phyloP scores from a whole-genome alignment of 768 basidiomycete genomes.

The Auriscalpium orientale region DNA sequence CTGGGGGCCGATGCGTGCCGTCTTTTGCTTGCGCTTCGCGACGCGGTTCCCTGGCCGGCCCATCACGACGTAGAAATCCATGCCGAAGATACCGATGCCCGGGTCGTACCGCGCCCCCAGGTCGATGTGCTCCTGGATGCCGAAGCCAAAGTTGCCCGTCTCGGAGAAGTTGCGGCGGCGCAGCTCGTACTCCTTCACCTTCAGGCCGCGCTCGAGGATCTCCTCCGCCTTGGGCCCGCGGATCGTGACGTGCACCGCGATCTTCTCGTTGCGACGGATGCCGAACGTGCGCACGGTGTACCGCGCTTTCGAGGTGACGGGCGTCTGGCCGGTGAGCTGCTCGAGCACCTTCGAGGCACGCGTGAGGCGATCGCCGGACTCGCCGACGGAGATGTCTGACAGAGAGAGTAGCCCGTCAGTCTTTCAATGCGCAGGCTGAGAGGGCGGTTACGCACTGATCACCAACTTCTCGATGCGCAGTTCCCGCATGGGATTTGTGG shows the following conservation, averaged over 20 bases:
- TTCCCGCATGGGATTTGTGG: conserved; percentile 94
- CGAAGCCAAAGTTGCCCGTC: conserved; percentile 99
- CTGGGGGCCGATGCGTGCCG: conserved; percentile 74
- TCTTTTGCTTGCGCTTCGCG: conserved; percentile 83
- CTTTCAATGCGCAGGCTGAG: conserved; percentile 5
- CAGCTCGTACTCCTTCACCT: conserved; percentile 99
- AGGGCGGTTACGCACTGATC: conserved; percentile 74
- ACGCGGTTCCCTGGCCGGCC: conserved; percentile 91
- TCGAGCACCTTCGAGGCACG: conserved; percentile 99
- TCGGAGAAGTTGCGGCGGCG: conserved; percentile 96
- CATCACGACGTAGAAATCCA: conserved; percentile 99
- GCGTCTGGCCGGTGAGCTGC: conserved; percentile 98
- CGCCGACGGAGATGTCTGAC: conserved; percentile 98
- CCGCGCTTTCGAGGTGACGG: conserved; percentile 98
- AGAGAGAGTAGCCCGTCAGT: background rate
- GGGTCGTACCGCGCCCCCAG: conserved; percentile 98
- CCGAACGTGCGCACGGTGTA: conserved; percentile 99
- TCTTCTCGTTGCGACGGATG: conserved; percentile 99
- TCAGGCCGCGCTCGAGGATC: conserved; percentile 96
- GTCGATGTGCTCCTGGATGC: conserved; percentile 99
- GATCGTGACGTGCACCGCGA: conserved; percentile 97
- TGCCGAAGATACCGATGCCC: conserved; percentile 97
- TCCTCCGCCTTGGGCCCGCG: conserved; percentile 99
- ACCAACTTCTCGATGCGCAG: conserved; percentile 97
- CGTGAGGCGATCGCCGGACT: conserved; percentile 98